Evolutionary conservation across 2,329 filamentous ascomycete genomes (phyloP), one percentile per base, ranked within the genome.

Genomic region (Geosmithia morbida): DNA sequence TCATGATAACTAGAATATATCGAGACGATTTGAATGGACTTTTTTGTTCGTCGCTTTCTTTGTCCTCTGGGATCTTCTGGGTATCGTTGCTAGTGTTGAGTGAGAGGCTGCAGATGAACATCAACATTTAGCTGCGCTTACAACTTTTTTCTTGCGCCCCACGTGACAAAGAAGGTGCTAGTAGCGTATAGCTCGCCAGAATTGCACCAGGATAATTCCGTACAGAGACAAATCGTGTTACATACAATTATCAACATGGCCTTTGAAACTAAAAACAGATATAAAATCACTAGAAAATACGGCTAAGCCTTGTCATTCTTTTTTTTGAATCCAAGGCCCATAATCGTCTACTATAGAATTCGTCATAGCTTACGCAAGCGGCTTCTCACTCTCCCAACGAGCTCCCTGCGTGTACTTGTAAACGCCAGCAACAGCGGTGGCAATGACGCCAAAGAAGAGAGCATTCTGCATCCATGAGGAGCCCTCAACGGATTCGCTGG

Each of bases 1-100:
- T 97, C 92, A 98, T 98, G 40, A 42, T 43, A 19, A 44, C 7
- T 26, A 18, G 20, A 18, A 29, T 6, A 10, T 42, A 18, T 18
- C 7, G 6, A 37, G 11, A 16, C 33, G 11, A 37, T 37, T 3
- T 10, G 14, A 37, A 13, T 37, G 11, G 6, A 11, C 11, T 3
- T 37, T 37, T 37, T 11, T 13, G 33, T 6, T 37, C 3, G 10
- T 37, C 11, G 6, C 13, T 16, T 37, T 37, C 33, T 16, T 37
- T 11, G 10, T 5, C 10, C 13, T 13, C 14, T 37, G 33, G 3
- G 10, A 7, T 13, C 13, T 37, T 37, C 33, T 26, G 22, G 41
- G 17, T 22, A 22, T 43, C 40, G 40, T 42, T 26, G 22, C 22
- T 10, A 18, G n/a, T 42, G 40, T 8, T 42, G 40, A 13, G 19